Percentiles rank a stretch among this genome's conserved stretches.
phyloP scores from a whole-genome alignment of 1,139 yeast genomes.

The Hansenula sp. region DNA sequence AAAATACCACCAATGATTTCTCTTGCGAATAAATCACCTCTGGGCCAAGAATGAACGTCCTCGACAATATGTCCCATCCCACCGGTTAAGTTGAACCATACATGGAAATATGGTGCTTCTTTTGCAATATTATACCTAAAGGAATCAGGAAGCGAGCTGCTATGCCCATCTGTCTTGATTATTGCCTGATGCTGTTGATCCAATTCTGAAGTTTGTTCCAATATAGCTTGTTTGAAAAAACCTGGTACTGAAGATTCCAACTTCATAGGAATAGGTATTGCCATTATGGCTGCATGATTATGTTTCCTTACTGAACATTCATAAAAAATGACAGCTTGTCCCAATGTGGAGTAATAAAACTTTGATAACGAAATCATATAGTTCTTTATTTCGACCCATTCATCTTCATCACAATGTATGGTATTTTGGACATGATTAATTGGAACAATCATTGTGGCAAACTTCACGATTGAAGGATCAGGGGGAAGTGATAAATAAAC shows the following conservation, averaged over 20 bases:
- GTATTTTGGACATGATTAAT: conserved; percentile 37
- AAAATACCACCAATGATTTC: conserved; percentile 42
- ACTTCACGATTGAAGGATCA: conserved; percentile 32
- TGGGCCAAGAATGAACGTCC: conserved; percentile 37
- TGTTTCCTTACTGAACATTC: conserved; percentile 34
- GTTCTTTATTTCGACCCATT: conserved; percentile 39
- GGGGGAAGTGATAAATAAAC: conserved; percentile 26
- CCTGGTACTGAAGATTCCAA: conserved; percentile 30
- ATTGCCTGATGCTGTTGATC: conserved; percentile 32
- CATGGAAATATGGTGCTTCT: conserved; percentile 47
- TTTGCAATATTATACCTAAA: conserved; percentile 38
- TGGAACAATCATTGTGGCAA: conserved; percentile 37
- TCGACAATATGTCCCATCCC: conserved; percentile 51
- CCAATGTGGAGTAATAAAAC: conserved; percentile 33
- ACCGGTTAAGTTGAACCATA: conserved; percentile 43
- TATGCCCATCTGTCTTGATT: conserved; percentile 30
- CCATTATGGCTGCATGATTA: conserved; percentile 39
- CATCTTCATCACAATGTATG: conserved; percentile 38
- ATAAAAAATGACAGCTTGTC: conserved; percentile 39
- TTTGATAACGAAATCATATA: conserved; percentile 38
- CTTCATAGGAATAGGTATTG: conserved; percentile 37
- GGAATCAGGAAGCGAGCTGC: conserved; percentile 25
- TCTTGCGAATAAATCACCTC: conserved; percentile 41
- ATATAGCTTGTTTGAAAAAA: conserved; percentile 38
- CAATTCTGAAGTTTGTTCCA: conserved; percentile 33